Evolutionary conservation across 371 early-diverging fungal genomes (phyloP), one percentile per base, ranked within the genome.

Genomic region (Apophysomyces ossiformis): DNA sequence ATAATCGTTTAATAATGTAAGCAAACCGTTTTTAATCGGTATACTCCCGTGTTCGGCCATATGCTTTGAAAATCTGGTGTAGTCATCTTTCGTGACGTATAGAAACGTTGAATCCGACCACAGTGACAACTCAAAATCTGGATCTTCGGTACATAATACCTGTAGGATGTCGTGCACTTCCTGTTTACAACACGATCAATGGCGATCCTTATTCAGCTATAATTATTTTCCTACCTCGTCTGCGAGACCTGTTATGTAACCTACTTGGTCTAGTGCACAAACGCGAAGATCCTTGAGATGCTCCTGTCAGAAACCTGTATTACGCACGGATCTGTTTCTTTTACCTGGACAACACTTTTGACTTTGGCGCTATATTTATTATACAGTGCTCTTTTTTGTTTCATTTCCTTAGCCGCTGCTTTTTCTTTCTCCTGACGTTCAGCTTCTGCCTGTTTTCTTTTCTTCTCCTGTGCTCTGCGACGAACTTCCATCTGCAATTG

Each of bases 291-390:
- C 39, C 68, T 26, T 68, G 41, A 56, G 4, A 15, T 38, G 35
- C 26, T 6, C 12, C 15, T 50, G 8, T 54, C n/a, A 38, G 26
- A 37, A 38, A 56, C 16, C 13, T 16, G 26, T 13, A n/a, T 9
- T 43, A 4, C 13, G 26, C 58, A 47, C 35, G 7, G 7, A 4
- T 46, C 12, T 13, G 4, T 18, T 35, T 36, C 7, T 36, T 32
- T 67, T 69, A 78, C 78, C 69, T 81, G 63, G 7, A 73, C 78
- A 36, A 64, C 32, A 8, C 60, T 59, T n/a, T 74, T 68, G 4
- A 78, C 35, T n/a, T 70, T 72, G 8, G 56, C 60, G 26, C 44
- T 44, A n/a, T 81, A 77, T 58, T 78, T 81, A 35, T 58, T 58
- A 63, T 69, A 81, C 39, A 66, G 54, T 15, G 62, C 45, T 45